Percentiles rank a stretch among this genome's conserved stretches.
Conservation (phyloP, 805 yeast species). For the Wickerhamomyces queroliae region DNA sequence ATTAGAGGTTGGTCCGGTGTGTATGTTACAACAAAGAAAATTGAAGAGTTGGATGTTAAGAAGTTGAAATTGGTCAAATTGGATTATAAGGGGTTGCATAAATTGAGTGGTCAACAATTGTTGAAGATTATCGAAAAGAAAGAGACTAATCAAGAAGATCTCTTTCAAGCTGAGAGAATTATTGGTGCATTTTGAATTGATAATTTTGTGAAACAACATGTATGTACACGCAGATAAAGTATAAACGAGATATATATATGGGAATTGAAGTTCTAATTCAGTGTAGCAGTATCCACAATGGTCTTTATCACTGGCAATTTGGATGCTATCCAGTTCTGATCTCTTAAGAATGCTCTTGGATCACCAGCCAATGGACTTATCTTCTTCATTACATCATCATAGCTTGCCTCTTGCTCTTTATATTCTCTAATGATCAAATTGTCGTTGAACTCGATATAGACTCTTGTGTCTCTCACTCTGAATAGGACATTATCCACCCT, state of each 20-base stretch:
- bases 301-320: conserved; percentile 42
- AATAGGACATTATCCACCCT: conserved; percentile 88
- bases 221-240: no score
- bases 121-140: conserved; percentile 26
- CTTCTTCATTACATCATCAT: conserved; percentile 36
- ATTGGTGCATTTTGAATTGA: background rate
- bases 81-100: conserved; percentile 25
- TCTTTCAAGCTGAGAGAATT: conserved; percentile 29
- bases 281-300: conserved; percentile 5
- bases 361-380: conserved; percentile 51
- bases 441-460: conserved; percentile 71
- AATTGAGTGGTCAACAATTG: conserved; percentile 32
- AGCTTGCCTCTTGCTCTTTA: conserved; percentile 59
- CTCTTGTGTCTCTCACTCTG: conserved; percentile 77
- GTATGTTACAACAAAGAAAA: conserved; percentile 28
- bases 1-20: conserved; percentile 74
- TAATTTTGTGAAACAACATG: no score
- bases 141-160: conserved; percentile 27
- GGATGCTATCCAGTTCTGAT: conserved; percentile 78
- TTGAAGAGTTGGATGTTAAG: conserved; percentile 13
- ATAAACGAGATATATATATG: no score
- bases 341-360: conserved; percentile 67
- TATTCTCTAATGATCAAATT: conserved; percentile 68
- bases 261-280: no score
- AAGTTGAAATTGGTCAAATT: conserved; percentile 19